Percentiles rank a stretch among this genome's conserved stretches.
These are phyloP conservation scores for Echria macrotheca DNA, from an alignment of 495 filamentous ascomycete species.

Conservation along the genomic window DNA sequence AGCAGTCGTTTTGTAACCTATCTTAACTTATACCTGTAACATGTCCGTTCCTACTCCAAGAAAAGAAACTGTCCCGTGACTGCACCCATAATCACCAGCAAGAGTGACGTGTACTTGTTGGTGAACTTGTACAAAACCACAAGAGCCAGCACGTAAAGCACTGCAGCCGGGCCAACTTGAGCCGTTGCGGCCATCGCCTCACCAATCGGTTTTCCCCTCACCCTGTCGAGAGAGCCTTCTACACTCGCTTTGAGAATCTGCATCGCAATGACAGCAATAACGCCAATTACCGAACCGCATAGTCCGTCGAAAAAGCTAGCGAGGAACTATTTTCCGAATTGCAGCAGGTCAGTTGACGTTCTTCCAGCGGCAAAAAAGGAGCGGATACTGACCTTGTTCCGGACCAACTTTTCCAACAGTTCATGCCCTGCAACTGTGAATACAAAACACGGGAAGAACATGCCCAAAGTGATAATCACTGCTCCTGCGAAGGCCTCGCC, in stretches of 20 bases:
- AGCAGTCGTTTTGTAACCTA: no score
- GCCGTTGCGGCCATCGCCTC: constrained; percentile 8
- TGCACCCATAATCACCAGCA: constrained; percentile 21
- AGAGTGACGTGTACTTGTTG: constrained; percentile 25
- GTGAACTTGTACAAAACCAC: constrained; percentile 30
- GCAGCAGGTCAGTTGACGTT: no score
- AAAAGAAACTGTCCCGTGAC: constrained; percentile 30
- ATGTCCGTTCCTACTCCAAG: no score
- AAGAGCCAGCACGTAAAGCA: constrained; percentile 23
- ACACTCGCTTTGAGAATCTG: constrained; percentile 26
- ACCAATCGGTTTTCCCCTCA: constrained; percentile 5
- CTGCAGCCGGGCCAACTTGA: constrained; percentile 24
- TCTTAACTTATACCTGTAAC: no score
- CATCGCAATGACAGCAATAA: constrained; percentile 8
- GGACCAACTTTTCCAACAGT: constrained; percentile 13
- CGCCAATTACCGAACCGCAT: constrained; percentile 12
- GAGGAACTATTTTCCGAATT: constrained; percentile 4
- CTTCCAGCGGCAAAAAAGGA: no score
- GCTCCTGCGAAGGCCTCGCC: constrained; percentile 10
- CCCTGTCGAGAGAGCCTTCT: constrained; percentile 15
- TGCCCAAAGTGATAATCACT: constrained; percentile 9
- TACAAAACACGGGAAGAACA: constrained; percentile 12
- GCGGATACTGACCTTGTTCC: constrained; percentile 4
- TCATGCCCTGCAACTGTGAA: constrained; percentile 15
- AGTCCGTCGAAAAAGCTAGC: constrained; percentile 16